These are phyloP conservation scores for Silene vulgaris DNA, from an alignment of 179 eudicot species.

Conservation along the genomic window DNA sequence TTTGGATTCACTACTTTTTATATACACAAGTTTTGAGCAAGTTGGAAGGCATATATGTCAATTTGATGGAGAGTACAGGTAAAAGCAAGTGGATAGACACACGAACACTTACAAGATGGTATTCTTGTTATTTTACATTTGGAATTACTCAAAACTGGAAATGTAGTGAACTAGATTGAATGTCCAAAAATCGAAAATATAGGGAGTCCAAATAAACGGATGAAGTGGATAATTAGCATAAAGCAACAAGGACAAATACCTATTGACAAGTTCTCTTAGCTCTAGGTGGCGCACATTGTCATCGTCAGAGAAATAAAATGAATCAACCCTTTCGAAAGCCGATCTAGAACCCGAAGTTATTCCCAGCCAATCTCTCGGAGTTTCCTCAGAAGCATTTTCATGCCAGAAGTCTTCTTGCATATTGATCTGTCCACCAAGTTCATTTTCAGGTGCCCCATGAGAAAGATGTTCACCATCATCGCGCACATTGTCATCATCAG, in stretches of 20 bases:
- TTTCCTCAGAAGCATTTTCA: slow-evolving; percentile 50
- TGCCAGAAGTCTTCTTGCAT: slow-evolving; percentile 47
- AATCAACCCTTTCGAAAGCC: slow-evolving; percentile 49
- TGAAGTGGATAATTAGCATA: background rate
- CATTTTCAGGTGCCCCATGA: slow-evolving; percentile 36
- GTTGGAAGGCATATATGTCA: background rate
- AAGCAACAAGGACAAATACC: slow-evolving; percentile 37
- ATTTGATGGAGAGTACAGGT: background rate
- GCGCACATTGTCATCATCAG: no score
- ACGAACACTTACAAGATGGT: background rate
- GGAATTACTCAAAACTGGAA: background rate
- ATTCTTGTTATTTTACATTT: background rate
- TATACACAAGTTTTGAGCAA: background rate
- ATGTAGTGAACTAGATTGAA: background rate
- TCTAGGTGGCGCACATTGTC: slow-evolving; percentile 85
- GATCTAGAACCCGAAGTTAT: slow-evolving; percentile 51
- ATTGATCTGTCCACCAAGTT: slow-evolving; percentile 36
- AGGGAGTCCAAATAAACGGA: background rate
- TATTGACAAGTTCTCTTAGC: slow-evolving; percentile 83
- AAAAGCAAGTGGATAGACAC: background rate
- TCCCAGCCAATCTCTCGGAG: slow-evolving; percentile 59
- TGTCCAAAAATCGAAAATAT: background rate
- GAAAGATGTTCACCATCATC: slow-evolving; percentile 37
- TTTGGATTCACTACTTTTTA: background rate
- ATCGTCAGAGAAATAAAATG: slow-evolving; percentile 80